A percentile compares a stretch with the other conserved stretches of the same genome.
Conservation (phyloP, 192 early-diverging fungal species). For the Coemansia sp. region DNA sequence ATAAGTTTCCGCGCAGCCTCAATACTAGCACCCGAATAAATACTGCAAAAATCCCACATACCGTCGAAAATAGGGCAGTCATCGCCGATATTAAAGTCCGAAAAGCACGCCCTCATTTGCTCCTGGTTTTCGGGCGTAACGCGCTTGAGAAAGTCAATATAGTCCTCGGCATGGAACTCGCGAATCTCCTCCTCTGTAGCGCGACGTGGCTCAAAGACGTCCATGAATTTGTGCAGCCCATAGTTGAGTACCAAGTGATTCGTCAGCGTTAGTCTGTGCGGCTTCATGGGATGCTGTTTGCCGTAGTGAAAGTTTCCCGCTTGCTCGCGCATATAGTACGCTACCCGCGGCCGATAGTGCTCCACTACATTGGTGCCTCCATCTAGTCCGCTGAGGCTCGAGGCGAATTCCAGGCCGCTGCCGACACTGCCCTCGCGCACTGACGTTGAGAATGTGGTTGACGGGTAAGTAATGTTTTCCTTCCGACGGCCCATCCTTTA, state of each 20-base stretch:
- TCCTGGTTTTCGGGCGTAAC: slow-evolving; percentile 73
- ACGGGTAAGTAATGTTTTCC: slow-evolving; percentile 42
- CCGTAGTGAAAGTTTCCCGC: slow-evolving; percentile 83
- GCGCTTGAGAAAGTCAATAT: slow-evolving; percentile 92
- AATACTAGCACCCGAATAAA: slow-evolving; percentile 92
- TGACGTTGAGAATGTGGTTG: slow-evolving; percentile 36
- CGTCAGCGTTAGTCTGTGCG: slow-evolving; percentile 89
- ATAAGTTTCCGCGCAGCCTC: slow-evolving; percentile 86
- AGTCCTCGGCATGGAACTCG: slow-evolving; percentile 93
- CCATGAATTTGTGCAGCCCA: slow-evolving; percentile 87
- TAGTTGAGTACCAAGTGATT: slow-evolving; percentile 94
- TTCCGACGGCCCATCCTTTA: slow-evolving; percentile 40
- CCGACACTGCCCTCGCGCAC: slow-evolving; percentile 25
- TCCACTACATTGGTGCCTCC: slow-evolving; percentile 16
- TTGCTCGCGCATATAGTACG: slow-evolving; percentile 74
- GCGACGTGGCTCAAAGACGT: slow-evolving; percentile 76
- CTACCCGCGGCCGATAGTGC: slow-evolving; percentile 64
- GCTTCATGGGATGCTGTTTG: slow-evolving; percentile 81
- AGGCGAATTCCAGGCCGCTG: slow-evolving; percentile 35
- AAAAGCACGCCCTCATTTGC: slow-evolving; percentile 57
- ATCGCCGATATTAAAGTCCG: slow-evolving; percentile 88
- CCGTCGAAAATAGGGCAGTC: slow-evolving; percentile 99
- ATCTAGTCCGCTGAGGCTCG: slow-evolving; percentile 8
- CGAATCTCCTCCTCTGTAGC: slow-evolving; percentile 89
- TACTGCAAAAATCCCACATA: slow-evolving; percentile 90